Conservation (phyloP, 2,329 filamentous ascomycete species). For the Chrysoporthe austroafricana region DNA sequence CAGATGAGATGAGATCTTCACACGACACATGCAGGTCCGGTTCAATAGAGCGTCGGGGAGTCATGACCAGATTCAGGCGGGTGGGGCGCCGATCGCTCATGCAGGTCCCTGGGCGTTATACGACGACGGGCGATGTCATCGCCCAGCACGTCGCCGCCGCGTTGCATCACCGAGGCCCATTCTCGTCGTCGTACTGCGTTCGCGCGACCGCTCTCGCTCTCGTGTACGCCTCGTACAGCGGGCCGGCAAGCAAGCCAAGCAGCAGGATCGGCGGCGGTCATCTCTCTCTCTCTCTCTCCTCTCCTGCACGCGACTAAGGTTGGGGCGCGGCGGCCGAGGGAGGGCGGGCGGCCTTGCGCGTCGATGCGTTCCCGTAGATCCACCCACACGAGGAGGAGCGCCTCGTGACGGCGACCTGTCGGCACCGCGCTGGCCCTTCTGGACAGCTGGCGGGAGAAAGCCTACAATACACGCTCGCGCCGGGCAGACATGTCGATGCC, state of each 20-base stretch:
- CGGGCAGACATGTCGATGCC: background rate
- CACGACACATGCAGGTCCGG: constrained; percentile 3
- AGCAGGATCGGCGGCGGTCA: background rate
- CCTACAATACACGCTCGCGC: no score
- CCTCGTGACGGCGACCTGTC: background rate
- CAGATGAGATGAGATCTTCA: constrained; percentile 3
- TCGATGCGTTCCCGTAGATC: no score
- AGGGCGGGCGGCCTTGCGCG: no score
- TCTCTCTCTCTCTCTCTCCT: no score
- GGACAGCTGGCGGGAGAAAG: background rate
- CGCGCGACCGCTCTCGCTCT: background rate
- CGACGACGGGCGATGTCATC: constrained; percentile 8
- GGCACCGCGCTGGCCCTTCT: background rate
- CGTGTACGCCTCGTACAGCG: background rate
- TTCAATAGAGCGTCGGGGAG: constrained; percentile 10
- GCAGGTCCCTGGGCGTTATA: constrained; percentile 8
- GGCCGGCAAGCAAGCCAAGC: no score
- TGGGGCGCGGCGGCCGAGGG: no score
- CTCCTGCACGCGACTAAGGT: no score
- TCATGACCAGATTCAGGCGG: constrained; percentile 20
- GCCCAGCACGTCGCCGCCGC: background rate
- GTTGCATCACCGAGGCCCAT: background rate
- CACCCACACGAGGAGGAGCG: background rate
- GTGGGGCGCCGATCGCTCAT: constrained; percentile 21
- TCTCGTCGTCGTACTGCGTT: background rate